Evolutionary conservation across 257 asterid species (phyloP), one percentile per base, ranked within the genome.

Genomic region (Solanum peruvianum): DNA sequence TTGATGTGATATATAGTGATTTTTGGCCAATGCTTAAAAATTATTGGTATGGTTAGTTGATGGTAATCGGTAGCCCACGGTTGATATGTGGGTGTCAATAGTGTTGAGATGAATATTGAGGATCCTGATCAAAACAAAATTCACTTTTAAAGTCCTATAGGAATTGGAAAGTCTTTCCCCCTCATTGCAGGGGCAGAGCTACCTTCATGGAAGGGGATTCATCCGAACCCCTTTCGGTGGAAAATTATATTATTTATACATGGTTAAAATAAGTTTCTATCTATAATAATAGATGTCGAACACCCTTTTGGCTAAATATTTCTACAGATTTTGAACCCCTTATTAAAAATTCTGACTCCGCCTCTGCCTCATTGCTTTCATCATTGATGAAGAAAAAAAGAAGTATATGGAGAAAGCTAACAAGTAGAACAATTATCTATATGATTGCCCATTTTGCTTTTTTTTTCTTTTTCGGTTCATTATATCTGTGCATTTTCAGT

Each of bases 91-190:
- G 99, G 96, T 97, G 85, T 97, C 99, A 1, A 92, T 95, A 9
- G 96, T 91, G 96, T 91, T 80, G 99, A 97, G 82, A 95, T 95
- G 99, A 94, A 96, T 90, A 85, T 95, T 42, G 96, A 92, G 77
- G 96, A 91, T 66, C 62, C 88, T 80, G 83, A 31, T 27, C 82
- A 39, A 2, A 90, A 92, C 35, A 95, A 93, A 86, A 92, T 95
- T 13, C 88, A 92, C 87, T 97, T 94, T 95, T 94, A 94, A 92
- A 95, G 94, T 90, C 94, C 98, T 0, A 25, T 95, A 93, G 99
- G 98, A 69, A 90, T 97, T 25, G 99, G 99, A 11, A 93, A 87
- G 90, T 92, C 96, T 70, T 97, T 97, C 86, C 99, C 98, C 35
- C 35, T 33, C 4, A 33, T 33, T 33, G 35, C 35, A 33, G 35